Conservation (phyloP, 371 early-diverging fungal genomes). For the Umbelopsis sp. region DNA sequence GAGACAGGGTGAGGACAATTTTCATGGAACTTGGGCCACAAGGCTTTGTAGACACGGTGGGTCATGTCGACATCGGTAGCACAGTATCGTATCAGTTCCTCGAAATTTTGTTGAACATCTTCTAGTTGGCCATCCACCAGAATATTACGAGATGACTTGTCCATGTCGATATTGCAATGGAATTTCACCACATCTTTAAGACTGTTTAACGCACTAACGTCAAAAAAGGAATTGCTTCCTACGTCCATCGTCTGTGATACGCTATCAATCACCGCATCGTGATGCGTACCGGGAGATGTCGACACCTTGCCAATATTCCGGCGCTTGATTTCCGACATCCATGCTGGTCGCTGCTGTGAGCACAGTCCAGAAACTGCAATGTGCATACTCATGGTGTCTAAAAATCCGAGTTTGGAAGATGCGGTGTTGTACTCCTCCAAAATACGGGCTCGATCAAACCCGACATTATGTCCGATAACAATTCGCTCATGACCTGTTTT, state of each 20-base stretch:
- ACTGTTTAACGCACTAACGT: slow-evolving; percentile 80
- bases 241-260: slow-evolving; percentile 28
- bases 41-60: slow-evolving; percentile 66
- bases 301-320: slow-evolving; percentile 31
- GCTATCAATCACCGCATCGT: slow-evolving; percentile 35
- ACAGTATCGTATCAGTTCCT: slow-evolving; percentile 81
- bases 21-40: slow-evolving; percentile 72
- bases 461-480: slow-evolving; percentile 91
- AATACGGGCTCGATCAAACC: slow-evolving; percentile 90
- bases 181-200: slow-evolving; percentile 80
- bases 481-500: slow-evolving; percentile 41
- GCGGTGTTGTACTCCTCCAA: slow-evolving; percentile 80
- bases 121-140: slow-evolving; percentile 67
- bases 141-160: slow-evolving; percentile 74
- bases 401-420: slow-evolving; percentile 59
- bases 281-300: slow-evolving; percentile 32
- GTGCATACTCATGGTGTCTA: slow-evolving; percentile 97
- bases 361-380: slow-evolving; percentile 90
- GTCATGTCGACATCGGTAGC: slow-evolving; percentile 89
- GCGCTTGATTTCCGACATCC: slow-evolving; percentile 71
- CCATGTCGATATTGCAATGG: slow-evolving; percentile 72
- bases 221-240: slow-evolving; percentile 50
- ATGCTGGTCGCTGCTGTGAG: slow-evolving; percentile 84
- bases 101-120: slow-evolving; percentile 64
- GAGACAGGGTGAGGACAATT: slow-evolving; percentile 95